A percentile compares a stretch with the other conserved stretches of the same genome.
Conservation (phyloP, 768 basidiomycete genomes). For the Cyathus striatus region DNA sequence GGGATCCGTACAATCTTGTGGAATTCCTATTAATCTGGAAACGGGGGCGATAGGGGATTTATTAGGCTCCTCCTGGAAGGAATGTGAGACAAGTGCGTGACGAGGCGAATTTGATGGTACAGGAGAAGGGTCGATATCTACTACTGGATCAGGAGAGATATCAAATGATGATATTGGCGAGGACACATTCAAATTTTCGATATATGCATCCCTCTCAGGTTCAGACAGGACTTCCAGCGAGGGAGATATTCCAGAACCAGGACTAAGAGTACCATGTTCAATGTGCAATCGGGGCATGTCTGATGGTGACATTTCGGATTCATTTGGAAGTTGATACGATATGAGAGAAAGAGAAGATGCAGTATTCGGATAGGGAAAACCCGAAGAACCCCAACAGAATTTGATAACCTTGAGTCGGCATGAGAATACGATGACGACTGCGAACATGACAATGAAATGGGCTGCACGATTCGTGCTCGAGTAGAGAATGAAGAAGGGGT, state of each 20-base stretch:
- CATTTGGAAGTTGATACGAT: conserved; percentile 1
- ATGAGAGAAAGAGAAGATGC: neutral
- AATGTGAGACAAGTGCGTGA: too few species aligned
- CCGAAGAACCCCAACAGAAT: neutral
- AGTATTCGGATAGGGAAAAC: neutral
- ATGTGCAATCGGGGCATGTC: neutral
- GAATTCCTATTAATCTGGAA: too few species aligned
- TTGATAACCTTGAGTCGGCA: neutral
- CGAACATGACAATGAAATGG: neutral
- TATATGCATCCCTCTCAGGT: neutral
- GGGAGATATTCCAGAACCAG: too few species aligned
- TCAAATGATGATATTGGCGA: neutral
- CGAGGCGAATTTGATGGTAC: neutral
- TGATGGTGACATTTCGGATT: neutral
- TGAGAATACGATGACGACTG: neutral
- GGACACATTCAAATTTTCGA: neutral
- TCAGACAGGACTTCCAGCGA: neutral
- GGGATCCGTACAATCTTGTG: too few species aligned
- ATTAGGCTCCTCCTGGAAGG: too few species aligned
- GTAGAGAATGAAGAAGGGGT: neutral
- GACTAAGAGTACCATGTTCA: too few species aligned
- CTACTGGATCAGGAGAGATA: neutral
- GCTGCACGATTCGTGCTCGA: neutral
- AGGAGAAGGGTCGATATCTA: neutral
- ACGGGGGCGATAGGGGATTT: too few species aligned